A percentile compares a stretch with the other conserved stretches of the same genome.
phyloP scores from a whole-genome alignment of 2,329 filamentous ascomycete genomes.

The Ascochyta viciae-villosae region DNA sequence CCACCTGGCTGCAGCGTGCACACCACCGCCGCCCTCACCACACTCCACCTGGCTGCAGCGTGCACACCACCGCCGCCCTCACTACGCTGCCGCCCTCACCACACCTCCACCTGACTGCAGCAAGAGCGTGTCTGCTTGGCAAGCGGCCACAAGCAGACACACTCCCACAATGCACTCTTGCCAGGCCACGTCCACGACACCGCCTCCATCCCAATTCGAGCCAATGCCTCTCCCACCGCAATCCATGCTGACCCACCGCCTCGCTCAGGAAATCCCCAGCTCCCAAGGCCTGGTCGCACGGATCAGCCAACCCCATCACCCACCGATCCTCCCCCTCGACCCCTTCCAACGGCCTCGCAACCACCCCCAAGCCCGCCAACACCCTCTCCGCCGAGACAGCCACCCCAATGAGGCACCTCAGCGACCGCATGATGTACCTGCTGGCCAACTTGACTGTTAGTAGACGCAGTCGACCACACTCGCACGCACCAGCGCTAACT shows the following conservation, averaged over 20 bases:
- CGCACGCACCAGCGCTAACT: conserved; percentile 17
- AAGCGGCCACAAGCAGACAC: conserved; percentile 44
- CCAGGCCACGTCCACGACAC: neutral
- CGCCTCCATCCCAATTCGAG: no score
- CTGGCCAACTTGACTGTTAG: conserved; percentile 66
- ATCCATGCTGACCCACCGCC: conserved; percentile 31
- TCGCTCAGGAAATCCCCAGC: conserved; percentile 56
- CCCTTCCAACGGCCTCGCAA: conserved; percentile 62
- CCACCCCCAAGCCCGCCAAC: conserved; percentile 51
- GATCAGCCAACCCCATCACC: conserved; percentile 65
- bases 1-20: no score
- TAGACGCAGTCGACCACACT: conserved; percentile 15
- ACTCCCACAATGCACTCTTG: conserved; percentile 36
- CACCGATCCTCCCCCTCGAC: conserved; percentile 59
- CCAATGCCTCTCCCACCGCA: conserved; percentile 8
- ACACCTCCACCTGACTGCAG: no score
- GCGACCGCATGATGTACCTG: conserved; percentile 66
- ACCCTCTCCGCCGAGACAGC: conserved; percentile 57
- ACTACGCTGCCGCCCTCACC: no score
- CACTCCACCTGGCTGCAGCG: neutral
- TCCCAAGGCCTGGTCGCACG: conserved; percentile 67
- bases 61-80: neutral
- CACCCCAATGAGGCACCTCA: conserved; percentile 64
- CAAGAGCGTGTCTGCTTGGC: neutral
- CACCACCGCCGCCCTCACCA: no score